A percentile compares a stretch with the other conserved stretches of the same genome.
Conservation (phyloP, 192 early-diverging fungal species). For the Rhizophagus prolifer region DNA sequence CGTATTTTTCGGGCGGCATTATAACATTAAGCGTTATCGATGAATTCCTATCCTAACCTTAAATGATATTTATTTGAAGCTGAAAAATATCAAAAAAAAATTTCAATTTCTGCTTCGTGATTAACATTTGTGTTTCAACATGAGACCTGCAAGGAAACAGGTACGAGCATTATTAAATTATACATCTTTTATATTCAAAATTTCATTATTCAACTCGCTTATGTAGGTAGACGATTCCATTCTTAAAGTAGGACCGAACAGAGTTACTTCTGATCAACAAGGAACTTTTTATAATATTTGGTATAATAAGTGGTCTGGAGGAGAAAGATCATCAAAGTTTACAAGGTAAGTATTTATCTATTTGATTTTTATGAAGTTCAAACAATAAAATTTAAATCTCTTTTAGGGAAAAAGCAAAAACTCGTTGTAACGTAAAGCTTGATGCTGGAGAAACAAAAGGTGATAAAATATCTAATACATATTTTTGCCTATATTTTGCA, state of each 20-base stretch:
- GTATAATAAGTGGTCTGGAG: slow-evolving; percentile 40
- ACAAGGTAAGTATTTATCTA: not conserved
- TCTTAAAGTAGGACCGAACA: slow-evolving; percentile 17
- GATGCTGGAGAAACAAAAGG: slow-evolving; percentile 73
- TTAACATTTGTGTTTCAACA: not conserved
- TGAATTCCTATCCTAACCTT: no score
- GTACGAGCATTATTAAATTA: not conserved
- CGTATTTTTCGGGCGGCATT: no score
- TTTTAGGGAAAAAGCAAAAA: slow-evolving; percentile 53
- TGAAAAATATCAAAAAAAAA: no score
- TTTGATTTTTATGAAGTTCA: not conserved
- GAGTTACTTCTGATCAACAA: not conserved
- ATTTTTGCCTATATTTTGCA: slow-evolving; percentile 85
- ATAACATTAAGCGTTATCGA: no score
- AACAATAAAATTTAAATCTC: not conserved
- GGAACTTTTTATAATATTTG: slow-evolving; percentile 47
- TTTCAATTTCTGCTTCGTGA: not conserved
- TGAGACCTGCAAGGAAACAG: slow-evolving; percentile 26
- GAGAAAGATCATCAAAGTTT: slow-evolving; percentile 19
- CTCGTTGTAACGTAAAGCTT: slow-evolving; percentile 58
- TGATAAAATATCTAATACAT: slow-evolving; percentile 56
- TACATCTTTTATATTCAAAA: not conserved
- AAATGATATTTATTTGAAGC: no score
- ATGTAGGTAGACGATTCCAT: slow-evolving; percentile 15
- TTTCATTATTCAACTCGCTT: not conserved